Base-by-base conservation (phyloP, 192 early-diverging fungal species). In the Backusella luteola region DNA sequence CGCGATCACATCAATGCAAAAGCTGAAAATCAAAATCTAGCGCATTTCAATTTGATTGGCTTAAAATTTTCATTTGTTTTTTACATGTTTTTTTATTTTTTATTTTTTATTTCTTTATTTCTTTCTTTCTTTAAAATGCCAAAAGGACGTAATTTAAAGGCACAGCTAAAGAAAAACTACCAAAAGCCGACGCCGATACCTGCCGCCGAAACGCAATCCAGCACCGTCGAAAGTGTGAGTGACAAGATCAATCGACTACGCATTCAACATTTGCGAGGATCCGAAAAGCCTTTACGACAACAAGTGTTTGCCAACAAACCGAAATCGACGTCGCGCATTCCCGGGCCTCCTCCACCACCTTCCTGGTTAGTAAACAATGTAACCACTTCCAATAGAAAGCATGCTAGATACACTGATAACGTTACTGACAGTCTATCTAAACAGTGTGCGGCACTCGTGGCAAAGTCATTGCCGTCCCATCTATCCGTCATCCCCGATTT, bases 161-260 rank as follows among this genome's bases (percentile, higher is more conserved):
- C 56, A 63, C 7, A 63, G 26, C 29, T 63, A 12, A 63, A 63
- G 26, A 63, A 63, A 29, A 63, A 11, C 11, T 63, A 63, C 26
- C 56, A 63, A 63, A 29, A 29, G 3, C 4, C 21, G 23, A 0
- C 56, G 9, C 1, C 56, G 21, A 14, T 11, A 3, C 7, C 56
- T 7, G 11, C 9, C 3, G n/a, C 21, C 9, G 56, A 63, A 23
- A 63, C 1, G 0, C 8, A 14, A 26, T 11, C 56, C 3, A 63
- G 8, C 23, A 59, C 53, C 4, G 53, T 63, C 0, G 56, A 63
- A 63, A 63, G 56, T 29, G 56, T 63, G 9, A 63, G 23, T 63
- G 56, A 63, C 56, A 63, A 63, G 56, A 63, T 63, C 56, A 63
- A 26, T 63, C 56, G 56, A 26, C 26, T 63, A 14, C 56, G 56